Base-by-base conservation (phyloP, 306 rosid genomes). In the Notholithocarpus densiflorus region DNA sequence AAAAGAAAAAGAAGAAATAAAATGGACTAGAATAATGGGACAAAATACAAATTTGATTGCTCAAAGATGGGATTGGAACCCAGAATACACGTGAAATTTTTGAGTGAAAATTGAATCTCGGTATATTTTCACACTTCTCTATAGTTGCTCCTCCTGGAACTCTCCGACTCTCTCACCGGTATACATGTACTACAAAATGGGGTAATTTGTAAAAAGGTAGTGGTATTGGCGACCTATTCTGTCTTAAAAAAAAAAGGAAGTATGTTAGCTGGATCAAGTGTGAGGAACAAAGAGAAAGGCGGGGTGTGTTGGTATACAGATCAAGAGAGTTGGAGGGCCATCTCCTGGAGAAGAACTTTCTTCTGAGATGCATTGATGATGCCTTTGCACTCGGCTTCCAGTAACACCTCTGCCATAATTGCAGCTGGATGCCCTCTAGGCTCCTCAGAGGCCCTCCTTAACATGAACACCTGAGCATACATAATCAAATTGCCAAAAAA, bases 371-470 rank as follows among this genome's bases (percentile, higher is more conserved):
- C 90, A 83, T 83, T 86, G 31, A 91, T 91, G 71, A 86, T 76
- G 80, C 96, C 93, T 79, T 88, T 83, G 76, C 87, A 81, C 85
- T 91, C 96, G 0, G 96, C 96, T 74, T 91, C 96, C 77, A 89
- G 73, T 78, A 91, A 78, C 20, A 89, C 93, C 24, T 91, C 96
- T 4, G 90, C 56, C 96, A 91, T 91, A 12, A 91, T 89, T 76
- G 93, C 90, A 74, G 92, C 82, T 21, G 93, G 92, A 52, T 87
- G 89, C 52, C 96, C 96, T 86, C 84, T 84, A 0, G 96, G 96
- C 71, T 91, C 93, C 45, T 91, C 96, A 71, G 92, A 91, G 72
- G 92, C 81, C 82, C 88, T 86, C 87, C 92, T 88, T 82, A 84
- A 61, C 94, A 86, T 90, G 86, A 90, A 90, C 59, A 82, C 89